Percentiles rank a stretch among this genome's conserved stretches.
phyloP scores from a whole-genome alignment of 495 filamentous ascomycete species.

The Daldinia decipiens region DNA sequence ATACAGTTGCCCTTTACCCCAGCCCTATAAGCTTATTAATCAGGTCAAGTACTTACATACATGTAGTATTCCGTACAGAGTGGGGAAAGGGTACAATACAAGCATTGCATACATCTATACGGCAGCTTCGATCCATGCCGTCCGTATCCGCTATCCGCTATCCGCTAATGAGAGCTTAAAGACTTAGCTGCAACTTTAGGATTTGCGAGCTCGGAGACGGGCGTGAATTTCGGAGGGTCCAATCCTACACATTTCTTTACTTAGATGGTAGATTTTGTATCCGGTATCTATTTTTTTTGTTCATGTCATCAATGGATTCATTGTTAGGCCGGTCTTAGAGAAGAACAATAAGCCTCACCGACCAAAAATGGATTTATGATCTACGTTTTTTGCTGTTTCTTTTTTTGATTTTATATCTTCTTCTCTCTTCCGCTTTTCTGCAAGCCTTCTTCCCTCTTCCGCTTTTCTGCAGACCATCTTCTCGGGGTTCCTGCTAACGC shows the following conservation, averaged over 20 bases:
- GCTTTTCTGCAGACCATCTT: not conserved
- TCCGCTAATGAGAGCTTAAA: constrained; percentile 1
- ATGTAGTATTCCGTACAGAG: not conserved
- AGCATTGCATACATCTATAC: not conserved
- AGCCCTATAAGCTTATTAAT: constrained; percentile 8
- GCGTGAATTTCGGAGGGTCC: constrained; percentile 3
- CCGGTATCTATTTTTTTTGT: not conserved
- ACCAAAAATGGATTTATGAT: constrained; percentile 13
- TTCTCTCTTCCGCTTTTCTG: not conserved
- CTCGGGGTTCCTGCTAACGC: constrained; percentile 1
- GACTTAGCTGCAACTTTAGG: constrained; percentile 10
- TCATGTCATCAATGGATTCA: constrained; percentile 14
- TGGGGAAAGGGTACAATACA: not conserved
- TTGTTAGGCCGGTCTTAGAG: constrained; percentile 7
- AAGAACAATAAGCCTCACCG: constrained; percentile 6
- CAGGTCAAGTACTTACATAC: not conserved
- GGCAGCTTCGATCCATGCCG: constrained; percentile 7
- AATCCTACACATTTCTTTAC: constrained; percentile 9
- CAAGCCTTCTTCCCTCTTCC: not conserved
- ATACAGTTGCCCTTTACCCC: not conserved
- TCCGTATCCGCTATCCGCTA: not conserved
- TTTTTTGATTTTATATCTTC: not conserved
- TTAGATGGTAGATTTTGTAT: not conserved
- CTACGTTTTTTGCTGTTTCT: not conserved
- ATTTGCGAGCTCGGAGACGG: constrained; percentile 20